Percentiles rank a stretch among this genome's conserved stretches.
Evolutionary conservation across 192 early-diverging fungal species (phyloP).

Genomic region (Cetraspora pellucida): DNA sequence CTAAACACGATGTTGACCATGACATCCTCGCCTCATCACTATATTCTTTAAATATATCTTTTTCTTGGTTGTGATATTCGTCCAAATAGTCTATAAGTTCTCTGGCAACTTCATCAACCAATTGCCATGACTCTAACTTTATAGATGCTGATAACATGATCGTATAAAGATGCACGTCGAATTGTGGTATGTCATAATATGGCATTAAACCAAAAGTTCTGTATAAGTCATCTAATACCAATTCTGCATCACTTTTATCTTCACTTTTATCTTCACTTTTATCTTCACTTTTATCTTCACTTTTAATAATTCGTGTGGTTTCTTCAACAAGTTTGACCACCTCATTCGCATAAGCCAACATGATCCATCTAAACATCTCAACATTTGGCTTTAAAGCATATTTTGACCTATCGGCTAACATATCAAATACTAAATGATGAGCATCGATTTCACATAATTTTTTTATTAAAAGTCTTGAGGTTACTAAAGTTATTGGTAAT

Average conservation of each 20-base stretch:
- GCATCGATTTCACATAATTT: background rate
- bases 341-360: conserved; percentile 10
- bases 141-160: conserved; percentile 21
- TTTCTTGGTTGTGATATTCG: background rate
- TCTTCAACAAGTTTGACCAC: background rate
- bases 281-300: background rate
- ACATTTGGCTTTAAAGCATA: conserved; percentile 10
- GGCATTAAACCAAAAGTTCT: conserved; percentile 33
- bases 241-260: background rate
- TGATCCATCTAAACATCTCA: conserved; percentile 7
- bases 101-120: conserved; percentile 10
- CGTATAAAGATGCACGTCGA: conserved; percentile 14
- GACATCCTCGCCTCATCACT: background rate
- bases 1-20: conserved; percentile 9
- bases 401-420: conserved; percentile 25
- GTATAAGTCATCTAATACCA: conserved; percentile 23
- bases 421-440: background rate
- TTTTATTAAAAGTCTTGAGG: conserved; percentile 4
- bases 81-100: conserved; percentile 19
- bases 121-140: conserved; percentile 3
- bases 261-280: background rate
- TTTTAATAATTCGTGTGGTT: background rate
- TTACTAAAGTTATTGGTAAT: conserved; percentile 8
- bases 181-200: conserved; percentile 26
- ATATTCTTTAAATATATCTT: background rate